Evolutionary conservation across 1,139 yeast species (phyloP).

Genomic region (Geotrichum reessii): DNA sequence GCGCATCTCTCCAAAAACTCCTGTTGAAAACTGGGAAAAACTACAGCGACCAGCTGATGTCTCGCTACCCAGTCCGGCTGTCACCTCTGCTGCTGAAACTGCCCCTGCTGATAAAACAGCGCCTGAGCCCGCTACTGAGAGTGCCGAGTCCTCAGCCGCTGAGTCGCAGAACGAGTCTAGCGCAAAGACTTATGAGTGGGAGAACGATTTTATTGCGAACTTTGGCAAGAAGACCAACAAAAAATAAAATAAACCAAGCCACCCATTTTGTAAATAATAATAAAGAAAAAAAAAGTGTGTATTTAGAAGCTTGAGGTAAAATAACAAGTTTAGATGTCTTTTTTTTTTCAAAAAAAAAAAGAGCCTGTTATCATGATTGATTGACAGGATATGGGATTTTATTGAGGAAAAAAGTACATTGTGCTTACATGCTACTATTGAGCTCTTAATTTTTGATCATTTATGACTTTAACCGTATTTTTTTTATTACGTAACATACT

Average conservation of each 20-base stretch:
- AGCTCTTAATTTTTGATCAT: no score
- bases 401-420: no score
- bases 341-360: no score
- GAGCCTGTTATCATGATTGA: not conserved
- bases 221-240: slow-evolving; percentile 17
- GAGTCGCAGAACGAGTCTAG: slow-evolving; percentile 1
- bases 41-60: slow-evolving; percentile 18
- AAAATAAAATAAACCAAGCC: not conserved
- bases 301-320: not conserved
- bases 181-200: slow-evolving; percentile 29
- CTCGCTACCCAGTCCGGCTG: slow-evolving; percentile 19
- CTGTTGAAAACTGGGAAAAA: slow-evolving; percentile 12
- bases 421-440: no score
- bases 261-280: not conserved
- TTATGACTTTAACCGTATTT: no score
- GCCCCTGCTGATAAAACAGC: slow-evolving; percentile 14
- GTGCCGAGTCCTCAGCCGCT: slow-evolving; percentile 7
- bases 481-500: not conserved
- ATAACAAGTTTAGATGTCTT: not conserved
- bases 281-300: not conserved
- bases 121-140: slow-evolving; percentile 10
- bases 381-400: no score
- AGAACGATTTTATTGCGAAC: slow-evolving; percentile 27
- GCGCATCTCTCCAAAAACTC: slow-evolving; percentile 15
- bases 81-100: slow-evolving; percentile 7